These are phyloP conservation scores for Colletotrichum horii DNA, from an alignment of 2,329 filamentous ascomycete species.

Conservation along the genomic window DNA sequence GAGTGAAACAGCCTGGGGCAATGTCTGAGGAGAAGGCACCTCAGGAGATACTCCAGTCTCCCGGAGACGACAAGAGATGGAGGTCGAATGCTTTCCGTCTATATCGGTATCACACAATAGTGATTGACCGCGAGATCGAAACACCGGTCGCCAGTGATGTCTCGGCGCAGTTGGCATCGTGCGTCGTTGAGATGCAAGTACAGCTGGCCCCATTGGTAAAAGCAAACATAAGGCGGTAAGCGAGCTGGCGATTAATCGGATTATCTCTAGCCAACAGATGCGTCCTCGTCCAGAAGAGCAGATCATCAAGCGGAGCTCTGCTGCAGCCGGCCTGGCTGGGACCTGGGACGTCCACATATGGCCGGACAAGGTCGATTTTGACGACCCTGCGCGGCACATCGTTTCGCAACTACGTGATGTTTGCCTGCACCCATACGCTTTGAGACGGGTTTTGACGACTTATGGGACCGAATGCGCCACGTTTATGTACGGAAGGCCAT, in stretches of 20 bases:
- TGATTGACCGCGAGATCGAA: slow-evolving; percentile 9
- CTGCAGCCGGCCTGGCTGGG: neutral
- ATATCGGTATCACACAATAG: slow-evolving; percentile 5
- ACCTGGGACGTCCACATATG: neutral
- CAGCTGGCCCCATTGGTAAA: neutral
- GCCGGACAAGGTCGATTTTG: neutral
- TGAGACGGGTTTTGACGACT: neutral
- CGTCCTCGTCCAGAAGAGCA: neutral
- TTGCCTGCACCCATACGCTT: neutral
- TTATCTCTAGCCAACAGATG: neutral
- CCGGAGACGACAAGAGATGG: neutral
- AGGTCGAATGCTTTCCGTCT: neutral
- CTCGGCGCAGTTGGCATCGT: neutral
- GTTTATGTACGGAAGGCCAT: neutral
- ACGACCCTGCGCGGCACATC: neutral
- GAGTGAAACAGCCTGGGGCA: neutral
- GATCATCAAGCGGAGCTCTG: neutral
- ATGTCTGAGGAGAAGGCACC: neutral
- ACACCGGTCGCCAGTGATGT: slow-evolving; percentile 10
- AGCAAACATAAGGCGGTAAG: slow-evolving; percentile 16
- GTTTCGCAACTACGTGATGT: neutral
- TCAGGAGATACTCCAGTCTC: neutral
- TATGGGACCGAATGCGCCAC: neutral
- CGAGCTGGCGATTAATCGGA: neutral
- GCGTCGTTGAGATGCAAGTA: neutral